Conservation (phyloP, 768 basidiomycete species). For the Terana coerulea region DNA sequence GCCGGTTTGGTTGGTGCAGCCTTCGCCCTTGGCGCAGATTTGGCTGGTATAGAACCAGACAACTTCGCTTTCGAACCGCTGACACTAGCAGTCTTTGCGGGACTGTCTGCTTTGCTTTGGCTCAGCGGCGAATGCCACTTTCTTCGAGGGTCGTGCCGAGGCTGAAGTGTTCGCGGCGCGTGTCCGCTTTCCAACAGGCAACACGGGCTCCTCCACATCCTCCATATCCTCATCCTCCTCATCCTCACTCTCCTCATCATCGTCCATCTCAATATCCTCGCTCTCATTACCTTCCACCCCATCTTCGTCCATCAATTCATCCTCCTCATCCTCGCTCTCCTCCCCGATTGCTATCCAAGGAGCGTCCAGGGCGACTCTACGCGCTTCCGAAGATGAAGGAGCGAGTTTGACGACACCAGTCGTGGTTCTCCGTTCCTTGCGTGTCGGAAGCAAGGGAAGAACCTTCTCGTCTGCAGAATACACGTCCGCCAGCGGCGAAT, state of each 20-base stretch:
- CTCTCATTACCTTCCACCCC: constrained; percentile 33
- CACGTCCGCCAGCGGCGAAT: constrained; percentile 25
- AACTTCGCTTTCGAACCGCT: no score
- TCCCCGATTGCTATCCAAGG: constrained; percentile 36
- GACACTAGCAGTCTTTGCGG: constrained; percentile 21
- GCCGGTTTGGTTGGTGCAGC: constrained; percentile 15
- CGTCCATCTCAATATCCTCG: constrained; percentile 35
- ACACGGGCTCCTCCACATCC: constrained; percentile 35
- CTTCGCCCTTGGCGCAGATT: constrained; percentile 17
- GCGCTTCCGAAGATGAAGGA: constrained; percentile 35
- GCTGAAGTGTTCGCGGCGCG: constrained; percentile 13
- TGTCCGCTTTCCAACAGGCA: constrained; percentile 31
- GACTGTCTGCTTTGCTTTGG: constrained; percentile 25
- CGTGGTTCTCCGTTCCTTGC: constrained; percentile 66
- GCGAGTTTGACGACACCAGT: constrained; percentile 47
- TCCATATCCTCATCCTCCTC: constrained; percentile 37
- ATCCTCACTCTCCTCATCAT: constrained; percentile 26
- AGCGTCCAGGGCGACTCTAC: constrained; percentile 38
- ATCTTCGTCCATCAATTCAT: constrained; percentile 25
- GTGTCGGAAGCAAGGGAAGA: constrained; percentile 42
- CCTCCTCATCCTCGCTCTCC: constrained; percentile 35
- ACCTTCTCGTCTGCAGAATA: constrained; percentile 48
- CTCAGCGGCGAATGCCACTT: constrained; percentile 29
- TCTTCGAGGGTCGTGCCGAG: constrained; percentile 27
- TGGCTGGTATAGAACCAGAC: constrained; percentile 11